A percentile compares a stretch with the other conserved stretches of the same genome.
Conservation (phyloP, 1,284 basidiomycete genomes). For the Wallemia hederae region DNA sequence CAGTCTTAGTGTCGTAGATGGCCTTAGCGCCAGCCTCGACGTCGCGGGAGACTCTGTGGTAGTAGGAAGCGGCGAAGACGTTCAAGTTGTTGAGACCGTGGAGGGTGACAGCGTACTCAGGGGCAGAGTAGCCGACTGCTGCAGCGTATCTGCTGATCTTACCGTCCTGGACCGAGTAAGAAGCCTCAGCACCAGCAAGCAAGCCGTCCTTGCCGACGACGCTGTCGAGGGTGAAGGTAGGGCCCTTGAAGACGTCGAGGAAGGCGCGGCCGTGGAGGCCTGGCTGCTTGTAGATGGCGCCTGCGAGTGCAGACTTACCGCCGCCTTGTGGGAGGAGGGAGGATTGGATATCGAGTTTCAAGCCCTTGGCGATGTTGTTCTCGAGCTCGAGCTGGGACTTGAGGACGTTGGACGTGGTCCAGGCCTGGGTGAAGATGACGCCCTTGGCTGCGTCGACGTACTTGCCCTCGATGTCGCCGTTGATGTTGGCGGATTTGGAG, state of each 20-base stretch:
- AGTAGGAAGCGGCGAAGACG: constrained; percentile 86
- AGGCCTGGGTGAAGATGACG: constrained; percentile 65
- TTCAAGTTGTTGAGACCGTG: constrained; percentile 87
- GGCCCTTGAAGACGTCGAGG: constrained; percentile 92
- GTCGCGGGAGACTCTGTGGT: constrained; percentile 71
- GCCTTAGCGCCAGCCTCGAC: constrained; percentile 97
- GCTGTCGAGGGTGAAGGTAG: constrained; percentile 82
- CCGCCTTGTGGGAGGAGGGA: constrained; percentile 42
- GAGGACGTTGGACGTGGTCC: constrained; percentile 80
- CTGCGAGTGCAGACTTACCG: constrained; percentile 48
- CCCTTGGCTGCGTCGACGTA: constrained; percentile 66
- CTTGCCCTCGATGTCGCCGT: constrained; percentile 71
- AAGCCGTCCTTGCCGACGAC: constrained; percentile 92
- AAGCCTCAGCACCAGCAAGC: constrained; percentile 81
- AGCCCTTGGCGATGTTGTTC: constrained; percentile 87
- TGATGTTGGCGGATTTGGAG: constrained; percentile 37
- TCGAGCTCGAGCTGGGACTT: constrained; percentile 75
- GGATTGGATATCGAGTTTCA: constrained; percentile 78
- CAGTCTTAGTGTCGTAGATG: constrained; percentile 78
- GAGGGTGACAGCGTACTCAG: constrained; percentile 83
- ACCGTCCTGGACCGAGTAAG: constrained; percentile 87
- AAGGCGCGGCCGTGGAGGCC: constrained; percentile 73
- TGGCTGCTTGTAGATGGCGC: constrained; percentile 81
- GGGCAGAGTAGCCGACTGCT: constrained; percentile 77
- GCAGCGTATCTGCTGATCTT: constrained; percentile 73